A percentile compares a stretch with the other conserved stretches of the same genome.
These are phyloP conservation scores for Asterochloris sp. DNA, from an alignment of 139 green algal genomes.

Conservation along the genomic window DNA sequence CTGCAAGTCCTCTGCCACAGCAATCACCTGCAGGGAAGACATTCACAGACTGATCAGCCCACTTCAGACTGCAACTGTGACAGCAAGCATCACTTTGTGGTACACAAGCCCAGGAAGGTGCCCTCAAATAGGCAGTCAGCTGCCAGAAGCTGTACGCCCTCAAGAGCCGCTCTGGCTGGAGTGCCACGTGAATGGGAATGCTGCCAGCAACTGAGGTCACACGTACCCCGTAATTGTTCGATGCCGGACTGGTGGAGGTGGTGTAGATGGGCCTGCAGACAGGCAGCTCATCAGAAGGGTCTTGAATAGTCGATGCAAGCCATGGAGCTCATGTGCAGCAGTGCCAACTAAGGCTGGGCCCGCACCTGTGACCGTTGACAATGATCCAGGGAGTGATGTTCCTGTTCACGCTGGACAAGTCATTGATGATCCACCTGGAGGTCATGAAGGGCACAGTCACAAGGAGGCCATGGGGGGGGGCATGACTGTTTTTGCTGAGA, in stretches of 20 bases:
- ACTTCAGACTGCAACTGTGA: no score
- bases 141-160: no score
- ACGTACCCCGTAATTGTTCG: background rate
- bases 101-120: background rate
- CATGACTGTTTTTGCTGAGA: background rate
- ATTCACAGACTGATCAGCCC: no score
- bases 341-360: background rate
- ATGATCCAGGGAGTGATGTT: conserved; percentile 31
- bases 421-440: conserved; percentile 15
- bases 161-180: no score
- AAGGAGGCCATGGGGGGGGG: background rate
- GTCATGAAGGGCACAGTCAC: background rate
- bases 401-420: conserved; percentile 25
- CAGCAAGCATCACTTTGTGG: no score
- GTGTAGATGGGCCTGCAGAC: conserved; percentile 23
- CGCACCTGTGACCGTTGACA: conserved; percentile 18
- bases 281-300: background rate
- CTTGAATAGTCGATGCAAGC: background rate
- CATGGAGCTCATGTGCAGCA: background rate
- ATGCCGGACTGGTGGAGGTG: conserved; percentile 3
- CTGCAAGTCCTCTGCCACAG: conserved; percentile 23
- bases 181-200: no score
- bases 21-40: background rate
- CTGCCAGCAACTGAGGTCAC: no score
- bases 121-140: no score